These are phyloP conservation scores for Aspergillus sp. DNA, from an alignment of 2,329 filamentous ascomycete genomes.

Conservation along the genomic window DNA sequence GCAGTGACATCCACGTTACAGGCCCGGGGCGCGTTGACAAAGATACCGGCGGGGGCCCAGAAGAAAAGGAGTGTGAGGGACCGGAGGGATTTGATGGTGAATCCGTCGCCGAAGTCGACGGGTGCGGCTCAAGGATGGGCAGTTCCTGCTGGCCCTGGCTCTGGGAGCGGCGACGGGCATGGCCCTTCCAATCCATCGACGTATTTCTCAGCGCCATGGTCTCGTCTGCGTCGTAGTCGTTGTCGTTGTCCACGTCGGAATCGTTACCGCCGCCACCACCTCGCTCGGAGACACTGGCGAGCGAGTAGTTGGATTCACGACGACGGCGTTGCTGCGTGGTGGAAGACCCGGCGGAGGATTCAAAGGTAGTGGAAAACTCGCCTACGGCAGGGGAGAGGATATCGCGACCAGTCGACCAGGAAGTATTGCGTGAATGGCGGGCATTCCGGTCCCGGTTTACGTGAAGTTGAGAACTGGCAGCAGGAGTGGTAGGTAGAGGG, in stretches of 20 bases:
- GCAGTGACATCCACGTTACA: conserved; percentile 37
- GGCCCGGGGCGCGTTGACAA: conserved; percentile 15
- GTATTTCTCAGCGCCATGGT: conserved; percentile 24
- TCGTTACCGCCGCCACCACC: conserved; percentile 17
- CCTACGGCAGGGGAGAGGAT: not conserved
- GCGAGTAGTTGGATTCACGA: conserved; percentile 27
- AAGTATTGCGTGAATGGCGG: conserved; percentile 29
- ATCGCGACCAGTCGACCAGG: conserved; percentile 29
- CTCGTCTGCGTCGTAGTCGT: conserved; percentile 8
- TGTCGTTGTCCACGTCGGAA: conserved; percentile 17
- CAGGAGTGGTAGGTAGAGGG: not conserved
- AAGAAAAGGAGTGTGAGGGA: conserved; percentile 1
- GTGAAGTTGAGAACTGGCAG: conserved; percentile 1
- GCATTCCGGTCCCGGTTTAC: conserved; percentile 26
- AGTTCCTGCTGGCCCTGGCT: conserved; percentile 14
- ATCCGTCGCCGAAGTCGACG: not conserved
- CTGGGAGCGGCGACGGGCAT: conserved; percentile 26
- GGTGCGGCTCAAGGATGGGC: conserved; percentile 12
- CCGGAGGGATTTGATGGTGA: not conserved
- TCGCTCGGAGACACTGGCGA: conserved; percentile 25
- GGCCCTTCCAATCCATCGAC: conserved; percentile 24
- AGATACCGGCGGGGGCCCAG: conserved; percentile 2
- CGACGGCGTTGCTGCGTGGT: conserved; percentile 23
- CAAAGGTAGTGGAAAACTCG: not conserved
- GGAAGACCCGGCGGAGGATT: conserved; percentile 12